Conservation (phyloP, 345 rosid genomes). For the Pistacia integerrima region DNA sequence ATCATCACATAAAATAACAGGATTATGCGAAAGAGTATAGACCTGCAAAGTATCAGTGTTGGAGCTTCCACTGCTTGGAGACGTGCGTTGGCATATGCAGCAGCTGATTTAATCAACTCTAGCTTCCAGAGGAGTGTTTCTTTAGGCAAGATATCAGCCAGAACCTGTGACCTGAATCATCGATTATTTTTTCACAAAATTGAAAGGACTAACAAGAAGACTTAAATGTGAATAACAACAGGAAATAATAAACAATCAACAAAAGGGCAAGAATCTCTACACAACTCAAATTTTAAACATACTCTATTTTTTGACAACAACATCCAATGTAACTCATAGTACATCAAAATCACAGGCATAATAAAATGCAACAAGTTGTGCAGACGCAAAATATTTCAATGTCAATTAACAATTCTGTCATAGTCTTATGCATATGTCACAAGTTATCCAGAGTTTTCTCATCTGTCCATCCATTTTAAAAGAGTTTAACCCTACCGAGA, state of each 20-base stretch:
- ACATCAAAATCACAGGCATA: not conserved
- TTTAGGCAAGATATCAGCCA: constrained; percentile 35
- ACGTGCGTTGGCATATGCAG: constrained; percentile 55
- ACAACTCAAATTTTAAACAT: not conserved
- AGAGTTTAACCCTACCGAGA: constrained; percentile 19
- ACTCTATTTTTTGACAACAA: not conserved
- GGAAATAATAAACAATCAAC: not conserved
- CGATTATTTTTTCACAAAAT: not conserved
- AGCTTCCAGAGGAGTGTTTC: constrained; percentile 44
- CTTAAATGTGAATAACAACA: not conserved
- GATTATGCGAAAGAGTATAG: constrained; percentile 7
- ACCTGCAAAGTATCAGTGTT: constrained; percentile 68
- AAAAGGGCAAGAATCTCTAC: not conserved
- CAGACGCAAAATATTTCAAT: not conserved
- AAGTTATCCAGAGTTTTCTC: not conserved
- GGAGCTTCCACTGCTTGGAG: constrained; percentile 59
- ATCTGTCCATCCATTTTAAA: not conserved
- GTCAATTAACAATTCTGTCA: not conserved
- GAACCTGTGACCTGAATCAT: constrained; percentile 22
- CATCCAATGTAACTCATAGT: not conserved
- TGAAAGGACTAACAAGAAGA: not conserved
- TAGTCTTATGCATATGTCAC: not conserved
- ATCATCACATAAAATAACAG: not conserved
- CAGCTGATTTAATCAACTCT: constrained; percentile 48
- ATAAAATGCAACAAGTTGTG: not conserved